Conservation (phyloP, 768 basidiomycete species). For the Porpolomopsis calyptriformis region DNA sequence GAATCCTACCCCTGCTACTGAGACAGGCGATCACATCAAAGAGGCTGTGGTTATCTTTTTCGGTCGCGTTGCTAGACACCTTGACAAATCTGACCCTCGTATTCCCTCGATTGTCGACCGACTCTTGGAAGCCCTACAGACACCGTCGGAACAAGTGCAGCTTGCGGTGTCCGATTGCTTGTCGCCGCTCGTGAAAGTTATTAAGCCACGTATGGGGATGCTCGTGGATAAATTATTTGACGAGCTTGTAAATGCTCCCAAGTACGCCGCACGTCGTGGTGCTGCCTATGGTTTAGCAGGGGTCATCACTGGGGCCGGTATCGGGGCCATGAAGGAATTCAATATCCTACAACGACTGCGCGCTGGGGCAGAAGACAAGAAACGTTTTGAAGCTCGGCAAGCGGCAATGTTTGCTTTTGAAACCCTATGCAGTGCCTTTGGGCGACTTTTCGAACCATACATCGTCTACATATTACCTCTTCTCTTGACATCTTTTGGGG, state of each 20-base stretch:
- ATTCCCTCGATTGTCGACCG: conserved; percentile 76
- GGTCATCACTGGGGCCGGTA: conserved; percentile 82
- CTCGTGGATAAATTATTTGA: conserved; percentile 72
- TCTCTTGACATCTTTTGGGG: conserved; percentile 78
- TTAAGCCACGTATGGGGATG: conserved; percentile 44
- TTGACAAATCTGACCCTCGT: conserved; percentile 65
- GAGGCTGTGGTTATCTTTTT: conserved; percentile 93
- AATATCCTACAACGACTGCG: conserved; percentile 64
- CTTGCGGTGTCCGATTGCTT: conserved; percentile 94
- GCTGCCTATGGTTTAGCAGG: conserved; percentile 96
- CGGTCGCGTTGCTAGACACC: conserved; percentile 82
- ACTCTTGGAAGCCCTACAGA: conserved; percentile 81
- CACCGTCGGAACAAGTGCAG: conserved; percentile 93
- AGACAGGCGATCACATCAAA: conserved; percentile 78
- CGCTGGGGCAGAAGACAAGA: conserved; percentile 80
- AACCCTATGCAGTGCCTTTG: conserved; percentile 76
- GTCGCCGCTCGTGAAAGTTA: conserved; percentile 69
- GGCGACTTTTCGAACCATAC: conserved; percentile 90
- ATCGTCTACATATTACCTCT: conserved; percentile 74
- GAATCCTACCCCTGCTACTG: conserved; percentile 43
- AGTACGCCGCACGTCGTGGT: conserved; percentile 92
- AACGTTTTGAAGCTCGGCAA: conserved; percentile 75
- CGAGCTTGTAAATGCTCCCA: conserved; percentile 66
- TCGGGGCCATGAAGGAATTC: conserved; percentile 77
- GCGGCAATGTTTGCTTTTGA: conserved; percentile 95